Percentiles rank a stretch among this genome's conserved stretches.
These are phyloP conservation scores for Cryphonectria japonica DNA, from an alignment of 2,329 filamentous ascomycete genomes.

Conservation along the genomic window DNA sequence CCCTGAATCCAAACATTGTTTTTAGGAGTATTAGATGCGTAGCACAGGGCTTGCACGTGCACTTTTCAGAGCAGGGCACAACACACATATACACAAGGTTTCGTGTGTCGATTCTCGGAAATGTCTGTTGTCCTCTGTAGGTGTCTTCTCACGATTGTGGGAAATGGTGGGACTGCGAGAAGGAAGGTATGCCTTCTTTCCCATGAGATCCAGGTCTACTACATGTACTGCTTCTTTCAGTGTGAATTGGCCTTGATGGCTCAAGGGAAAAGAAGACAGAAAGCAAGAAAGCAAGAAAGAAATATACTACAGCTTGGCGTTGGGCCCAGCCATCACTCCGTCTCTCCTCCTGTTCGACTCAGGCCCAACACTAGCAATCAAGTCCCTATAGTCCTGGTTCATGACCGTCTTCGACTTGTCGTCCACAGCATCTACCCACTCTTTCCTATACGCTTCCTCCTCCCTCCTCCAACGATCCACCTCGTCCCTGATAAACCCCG, in stretches of 20 bases:
- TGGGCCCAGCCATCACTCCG: constrained; percentile 14
- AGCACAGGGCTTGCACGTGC: constrained; percentile 15
- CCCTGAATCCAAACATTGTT: no score
- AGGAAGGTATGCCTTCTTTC: neutral
- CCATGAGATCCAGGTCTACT: neutral
- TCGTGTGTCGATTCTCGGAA: neutral
- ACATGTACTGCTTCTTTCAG: neutral
- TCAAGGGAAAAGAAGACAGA: no score
- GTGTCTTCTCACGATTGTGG: neutral
- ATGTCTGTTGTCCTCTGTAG: neutral
- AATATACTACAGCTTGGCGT: constrained; percentile 22
- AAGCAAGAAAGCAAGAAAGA: no score
- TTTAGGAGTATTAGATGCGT: neutral
- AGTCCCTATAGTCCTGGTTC: constrained; percentile 58
- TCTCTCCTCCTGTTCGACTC: constrained; percentile 22
- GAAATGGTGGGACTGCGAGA: neutral
- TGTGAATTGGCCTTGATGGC: neutral
- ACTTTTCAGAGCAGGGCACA: neutral
- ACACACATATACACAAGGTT: neutral
- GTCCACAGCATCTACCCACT: constrained; percentile 54
- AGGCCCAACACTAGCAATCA: constrained; percentile 44
- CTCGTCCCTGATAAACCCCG: constrained; percentile 61
- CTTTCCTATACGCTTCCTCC: constrained; percentile 57
- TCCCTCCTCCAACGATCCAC: constrained; percentile 60
- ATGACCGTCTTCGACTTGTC: constrained; percentile 58